phyloP scores from a whole-genome alignment of 805 yeast species.

The Metschnikowia similis region DNA sequence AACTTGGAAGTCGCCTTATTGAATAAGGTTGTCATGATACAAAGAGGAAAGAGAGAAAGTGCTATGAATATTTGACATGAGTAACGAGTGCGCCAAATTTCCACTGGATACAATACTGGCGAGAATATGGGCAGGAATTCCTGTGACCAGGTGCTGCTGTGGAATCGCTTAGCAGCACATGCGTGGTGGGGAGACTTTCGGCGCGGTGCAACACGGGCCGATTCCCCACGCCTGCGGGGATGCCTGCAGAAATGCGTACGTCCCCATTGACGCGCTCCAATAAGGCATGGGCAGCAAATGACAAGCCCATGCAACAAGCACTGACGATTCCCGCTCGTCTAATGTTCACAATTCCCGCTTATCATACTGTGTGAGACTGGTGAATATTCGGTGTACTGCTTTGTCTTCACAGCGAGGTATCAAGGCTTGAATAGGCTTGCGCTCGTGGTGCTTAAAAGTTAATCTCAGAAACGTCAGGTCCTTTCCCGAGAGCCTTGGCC shows the following conservation, averaged over 20 bases:
- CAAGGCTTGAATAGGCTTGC: conserved; percentile 19
- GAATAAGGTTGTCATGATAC: conserved; percentile 9
- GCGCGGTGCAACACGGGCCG: not conserved
- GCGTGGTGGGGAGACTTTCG: not conserved
- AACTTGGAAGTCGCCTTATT: conserved; percentile 7
- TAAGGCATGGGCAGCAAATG: not conserved
- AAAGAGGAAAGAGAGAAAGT: not conserved
- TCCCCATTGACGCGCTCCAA: not conserved
- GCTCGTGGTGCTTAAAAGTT: conserved; percentile 14
- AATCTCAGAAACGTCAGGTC: conserved; percentile 29
- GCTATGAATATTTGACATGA: not conserved
- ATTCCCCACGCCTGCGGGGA: not conserved
- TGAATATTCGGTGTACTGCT: conserved; percentile 8
- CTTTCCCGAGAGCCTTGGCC: conserved; percentile 34
- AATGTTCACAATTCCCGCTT: not conserved
- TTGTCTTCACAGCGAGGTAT: conserved; percentile 32
- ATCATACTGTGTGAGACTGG: conserved; percentile 11
- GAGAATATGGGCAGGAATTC: not conserved
- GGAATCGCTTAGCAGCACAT: conserved; percentile 1
- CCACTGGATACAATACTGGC: not conserved
- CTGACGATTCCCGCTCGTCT: not conserved
- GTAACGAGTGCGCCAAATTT: not conserved
- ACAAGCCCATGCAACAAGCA: not conserved
- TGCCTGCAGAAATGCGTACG: not conserved
- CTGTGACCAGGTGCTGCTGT: not conserved